A percentile compares a stretch with the other conserved stretches of the same genome.
These are phyloP conservation scores for Teunomyces funiuensis DNA, from an alignment of 805 yeast genomes.

Conservation along the genomic window DNA sequence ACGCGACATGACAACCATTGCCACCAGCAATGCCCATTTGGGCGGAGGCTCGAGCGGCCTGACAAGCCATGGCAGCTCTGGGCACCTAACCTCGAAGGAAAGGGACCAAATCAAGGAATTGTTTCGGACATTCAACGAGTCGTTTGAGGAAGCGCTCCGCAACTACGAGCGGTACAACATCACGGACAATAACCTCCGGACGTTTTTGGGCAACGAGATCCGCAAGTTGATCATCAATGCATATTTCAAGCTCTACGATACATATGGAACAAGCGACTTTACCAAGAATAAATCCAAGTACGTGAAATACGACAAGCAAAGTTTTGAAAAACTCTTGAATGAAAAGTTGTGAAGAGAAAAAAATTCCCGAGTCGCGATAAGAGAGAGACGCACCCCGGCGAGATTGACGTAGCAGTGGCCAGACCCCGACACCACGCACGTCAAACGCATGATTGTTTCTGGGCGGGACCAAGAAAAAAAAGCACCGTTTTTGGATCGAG, in stretches of 20 bases:
- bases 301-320: conserved; percentile 58
- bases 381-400: neutral
- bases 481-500: conserved; percentile 2
- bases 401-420: neutral
- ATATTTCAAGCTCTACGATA: conserved; percentile 81
- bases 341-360: conserved; percentile 10
- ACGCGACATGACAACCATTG: conserved; percentile 70
- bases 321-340: conserved; percentile 35
- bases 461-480: conserved; percentile 1
- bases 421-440: conserved; percentile 1
- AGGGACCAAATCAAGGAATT: conserved; percentile 81
- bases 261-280: conserved; percentile 66
- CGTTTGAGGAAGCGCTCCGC: conserved; percentile 73
- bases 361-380: neutral
- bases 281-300: conserved; percentile 71
- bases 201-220: conserved; percentile 67
- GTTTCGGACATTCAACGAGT: conserved; percentile 76
- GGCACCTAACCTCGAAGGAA: conserved; percentile 57
- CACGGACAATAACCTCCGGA: conserved; percentile 64
- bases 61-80: conserved; percentile 10
- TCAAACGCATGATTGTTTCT: neutral
- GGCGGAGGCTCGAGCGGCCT: conserved; percentile 21
- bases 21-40: conserved; percentile 46
- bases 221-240: conserved; percentile 74
- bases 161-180: conserved; percentile 65